These are phyloP conservation scores for Penicillium sp. DNA, from an alignment of 2,329 filamentous ascomycete species.

Conservation along the genomic window DNA sequence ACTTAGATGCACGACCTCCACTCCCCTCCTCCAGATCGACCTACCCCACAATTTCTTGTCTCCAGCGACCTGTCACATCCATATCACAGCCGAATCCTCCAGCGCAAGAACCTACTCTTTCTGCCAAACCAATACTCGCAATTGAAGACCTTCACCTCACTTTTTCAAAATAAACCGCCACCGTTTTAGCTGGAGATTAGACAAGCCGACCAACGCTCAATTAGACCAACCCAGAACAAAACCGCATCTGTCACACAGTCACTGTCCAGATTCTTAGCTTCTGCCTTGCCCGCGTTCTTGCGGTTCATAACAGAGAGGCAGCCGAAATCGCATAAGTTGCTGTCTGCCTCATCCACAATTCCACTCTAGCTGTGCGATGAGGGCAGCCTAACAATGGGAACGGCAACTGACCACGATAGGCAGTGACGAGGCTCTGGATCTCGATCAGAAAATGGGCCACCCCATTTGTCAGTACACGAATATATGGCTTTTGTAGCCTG, in stretches of 20 bases:
- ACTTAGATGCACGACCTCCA: too few species aligned
- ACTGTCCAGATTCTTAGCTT: conserved; percentile 10
- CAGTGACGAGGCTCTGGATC: too few species aligned
- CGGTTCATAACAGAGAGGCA: conserved; percentile 14
- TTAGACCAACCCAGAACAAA: conserved; percentile 5
- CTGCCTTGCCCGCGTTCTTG: conserved; percentile 13
- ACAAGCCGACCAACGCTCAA: too few species aligned
- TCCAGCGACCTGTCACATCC: conserved; percentile 1
- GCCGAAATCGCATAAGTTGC: conserved; percentile 7
- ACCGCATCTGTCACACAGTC: conserved; percentile 9
- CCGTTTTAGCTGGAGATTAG: conserved; percentile 10
- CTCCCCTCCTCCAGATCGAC: too few species aligned
- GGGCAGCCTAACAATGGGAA: too few species aligned
- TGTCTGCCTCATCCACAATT: conserved; percentile 8
- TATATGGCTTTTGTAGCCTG: too few species aligned
- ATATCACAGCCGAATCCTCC: not conserved
- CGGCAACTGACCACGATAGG: too few species aligned
- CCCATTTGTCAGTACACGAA: too few species aligned
- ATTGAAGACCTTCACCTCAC: conserved; percentile 13
- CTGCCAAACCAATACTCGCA: conserved; percentile 4
- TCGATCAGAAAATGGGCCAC: too few species aligned
- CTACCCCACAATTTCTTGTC: too few species aligned
- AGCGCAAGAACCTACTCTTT: not conserved
- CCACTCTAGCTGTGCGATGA: not conserved
- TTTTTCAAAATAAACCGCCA: conserved; percentile 15